Evolutionary conservation across 2,329 filamentous ascomycete species (phyloP).

Genomic region (Laburnicola sp.): DNA sequence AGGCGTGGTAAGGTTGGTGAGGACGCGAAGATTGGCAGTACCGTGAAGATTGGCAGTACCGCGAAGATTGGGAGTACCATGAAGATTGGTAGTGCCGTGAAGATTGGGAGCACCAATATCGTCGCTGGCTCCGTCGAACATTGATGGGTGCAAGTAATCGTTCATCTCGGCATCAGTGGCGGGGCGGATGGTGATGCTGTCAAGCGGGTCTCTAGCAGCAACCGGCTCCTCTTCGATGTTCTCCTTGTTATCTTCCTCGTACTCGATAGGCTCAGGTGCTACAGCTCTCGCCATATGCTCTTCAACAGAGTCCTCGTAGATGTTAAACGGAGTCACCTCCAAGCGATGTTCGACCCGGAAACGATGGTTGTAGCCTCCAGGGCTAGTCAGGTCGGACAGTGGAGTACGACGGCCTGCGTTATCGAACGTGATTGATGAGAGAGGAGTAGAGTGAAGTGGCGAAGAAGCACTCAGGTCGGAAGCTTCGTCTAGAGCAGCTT

Average conservation of each 20-base stretch:
- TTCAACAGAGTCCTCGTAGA: conserved; percentile 6
- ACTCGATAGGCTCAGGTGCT: neutral
- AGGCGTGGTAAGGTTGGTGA: neutral
- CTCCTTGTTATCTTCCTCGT: conserved; percentile 9
- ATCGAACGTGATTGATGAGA: neutral
- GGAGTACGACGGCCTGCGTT: neutral
- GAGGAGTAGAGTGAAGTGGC: conserved; percentile 1
- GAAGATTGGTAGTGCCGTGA: too few relatives aligned
- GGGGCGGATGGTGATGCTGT: neutral
- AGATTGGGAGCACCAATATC: neutral
- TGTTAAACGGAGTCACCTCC: neutral
- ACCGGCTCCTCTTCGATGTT: conserved; percentile 1
- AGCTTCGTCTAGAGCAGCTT: neutral
- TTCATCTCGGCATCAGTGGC: neutral
- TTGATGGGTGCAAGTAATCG: neutral
- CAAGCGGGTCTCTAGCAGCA: too few relatives aligned
- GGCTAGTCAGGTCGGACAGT: neutral
- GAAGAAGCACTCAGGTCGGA: neutral
- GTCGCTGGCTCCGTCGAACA: conserved; percentile 5
- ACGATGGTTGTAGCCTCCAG: neutral
- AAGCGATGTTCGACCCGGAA: neutral
- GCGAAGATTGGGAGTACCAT: too few relatives aligned
- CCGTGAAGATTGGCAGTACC: too few relatives aligned
- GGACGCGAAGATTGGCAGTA: too few relatives aligned
- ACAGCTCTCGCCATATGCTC: conserved; percentile 1